Conservation (phyloP, 495 filamentous ascomycete genomes). For the Hyaloscypha variabilis region DNA sequence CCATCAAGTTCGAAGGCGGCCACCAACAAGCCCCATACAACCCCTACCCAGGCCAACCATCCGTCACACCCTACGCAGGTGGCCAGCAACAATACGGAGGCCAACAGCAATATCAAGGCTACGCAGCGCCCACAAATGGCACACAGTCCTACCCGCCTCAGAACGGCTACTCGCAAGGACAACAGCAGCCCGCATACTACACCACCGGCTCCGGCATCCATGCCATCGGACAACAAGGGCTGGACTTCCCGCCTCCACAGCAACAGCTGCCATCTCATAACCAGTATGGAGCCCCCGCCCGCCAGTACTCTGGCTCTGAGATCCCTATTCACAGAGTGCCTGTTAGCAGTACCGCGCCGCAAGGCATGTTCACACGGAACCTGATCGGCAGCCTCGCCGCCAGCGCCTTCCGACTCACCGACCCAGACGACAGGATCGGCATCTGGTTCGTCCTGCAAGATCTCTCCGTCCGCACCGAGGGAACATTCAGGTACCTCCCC, state of each 20-base stretch:
- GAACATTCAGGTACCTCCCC: constrained; percentile 72
- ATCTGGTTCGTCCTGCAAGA: constrained; percentile 99
- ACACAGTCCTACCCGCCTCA: constrained; percentile 21
- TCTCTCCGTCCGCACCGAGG: constrained; percentile 91
- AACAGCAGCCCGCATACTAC: constrained; percentile 11
- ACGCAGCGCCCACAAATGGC: constrained; percentile 16
- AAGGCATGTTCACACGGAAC: constrained; percentile 95
- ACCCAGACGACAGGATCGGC: constrained; percentile 81
- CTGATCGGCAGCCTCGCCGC: constrained; percentile 92
- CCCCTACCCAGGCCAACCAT: constrained; percentile 26
- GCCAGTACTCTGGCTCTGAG: constrained; percentile 16
- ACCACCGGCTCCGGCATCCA: constrained; percentile 22
- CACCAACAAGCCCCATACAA: constrained; percentile 20
- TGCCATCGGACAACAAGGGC: constrained; percentile 1
- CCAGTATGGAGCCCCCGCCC: constrained; percentile 11
- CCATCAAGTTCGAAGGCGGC: constrained; percentile 9
- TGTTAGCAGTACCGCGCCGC: constrained; percentile 48
- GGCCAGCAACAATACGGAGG: background rate
- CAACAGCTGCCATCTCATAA: constrained; percentile 29
- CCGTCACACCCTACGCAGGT: constrained; percentile 24
- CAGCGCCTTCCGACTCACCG: constrained; percentile 84
- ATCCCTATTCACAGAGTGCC: constrained; percentile 15
- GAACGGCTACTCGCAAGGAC: constrained; percentile 25
- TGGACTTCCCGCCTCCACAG: constrained; percentile 22
- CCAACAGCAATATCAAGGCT: constrained; percentile 13